These are phyloP conservation scores for Coemansia sp. DNA, from an alignment of 192 early-diverging fungal genomes.

Conservation along the genomic window DNA sequence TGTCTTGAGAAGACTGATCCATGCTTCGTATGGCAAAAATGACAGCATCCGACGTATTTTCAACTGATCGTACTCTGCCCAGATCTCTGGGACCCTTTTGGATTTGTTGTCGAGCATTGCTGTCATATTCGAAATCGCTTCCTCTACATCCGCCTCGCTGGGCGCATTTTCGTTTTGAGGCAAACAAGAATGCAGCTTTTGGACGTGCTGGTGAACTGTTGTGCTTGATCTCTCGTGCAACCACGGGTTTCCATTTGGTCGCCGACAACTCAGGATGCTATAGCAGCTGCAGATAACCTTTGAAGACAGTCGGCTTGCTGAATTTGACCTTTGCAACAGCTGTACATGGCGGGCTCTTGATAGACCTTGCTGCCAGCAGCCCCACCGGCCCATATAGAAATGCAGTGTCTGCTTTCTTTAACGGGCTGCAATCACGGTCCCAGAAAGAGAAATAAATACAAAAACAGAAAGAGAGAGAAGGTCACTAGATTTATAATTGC, in stretches of 20 bases:
- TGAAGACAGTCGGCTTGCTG: neutral
- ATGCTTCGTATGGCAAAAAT: slow-evolving; percentile 44
- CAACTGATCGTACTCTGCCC: slow-evolving; percentile 44
- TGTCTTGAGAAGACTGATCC: slow-evolving; percentile 27
- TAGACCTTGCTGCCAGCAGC: neutral
- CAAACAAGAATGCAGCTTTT: neutral
- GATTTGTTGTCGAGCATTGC: slow-evolving; percentile 12
- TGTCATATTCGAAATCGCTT: slow-evolving; percentile 19
- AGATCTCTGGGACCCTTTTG: slow-evolving; percentile 19
- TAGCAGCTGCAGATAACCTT: neutral
- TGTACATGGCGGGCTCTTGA: neutral
- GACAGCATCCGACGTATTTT: slow-evolving; percentile 38
- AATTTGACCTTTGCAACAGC: neutral
- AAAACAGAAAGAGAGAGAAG: neutral
- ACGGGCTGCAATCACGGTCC: neutral
- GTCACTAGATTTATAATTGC: neutral
- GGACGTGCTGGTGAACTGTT: neutral
- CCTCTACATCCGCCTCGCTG: slow-evolving; percentile 23
- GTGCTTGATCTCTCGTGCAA: neutral
- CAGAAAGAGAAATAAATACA: neutral
- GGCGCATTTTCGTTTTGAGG: neutral
- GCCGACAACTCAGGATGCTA: neutral
- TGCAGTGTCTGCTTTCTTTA: neutral
- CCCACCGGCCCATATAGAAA: neutral
- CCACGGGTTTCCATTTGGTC: neutral